Base-by-base conservation (phyloP, 73 alveolate genomes). In the Breviolum minutum region DNA sequence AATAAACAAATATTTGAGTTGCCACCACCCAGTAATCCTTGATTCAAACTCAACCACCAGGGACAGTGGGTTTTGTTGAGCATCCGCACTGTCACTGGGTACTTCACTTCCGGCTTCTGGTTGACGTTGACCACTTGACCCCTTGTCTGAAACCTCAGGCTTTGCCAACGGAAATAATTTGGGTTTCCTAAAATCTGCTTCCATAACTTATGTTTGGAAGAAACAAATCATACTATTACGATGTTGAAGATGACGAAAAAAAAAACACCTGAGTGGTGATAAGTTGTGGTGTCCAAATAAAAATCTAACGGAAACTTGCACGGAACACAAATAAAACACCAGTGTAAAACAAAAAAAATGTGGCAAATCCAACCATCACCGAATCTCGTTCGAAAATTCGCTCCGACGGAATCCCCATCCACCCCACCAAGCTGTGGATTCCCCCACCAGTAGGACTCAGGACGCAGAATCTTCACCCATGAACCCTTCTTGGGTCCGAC, bases 111-210 rank as follows among this genome's bases (percentile, higher is more conserved):
- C 9, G 99, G 76, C 94, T 94, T 94, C 99, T 94, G 99, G 99
- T 94, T 94, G 81, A 94, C 99, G 99, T 94, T 94, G 86, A 94
- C 99, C 99, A 94, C 99, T 84, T 92, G 98, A 9, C 98, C 98
- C 87, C 98, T 63, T 69, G 76, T 61, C 98, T 92, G 98, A 32
- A 60, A 92, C 97, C 97, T 91, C 20, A 54, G n/a, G n/a, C n/a
- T 20, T 29, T 30, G 20, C 17, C 9, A 20, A 9, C 80, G 8
- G 54, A 40, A 40, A 2, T 2, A 40, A 40, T 40, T 40, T 0
- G 54, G 54, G 3, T 3, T 40, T 40, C 54, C 54, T 40, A 40
- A 40, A 40, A 40, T 40, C 54, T 40, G 54, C 54, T 3, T 2
- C 54, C 54, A 40, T 40, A 40, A 40, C 77, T 68, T 68, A 13